Evolutionary conservation across 2,329 filamentous ascomycete genomes (phyloP), one percentile per base, ranked within the genome.

Genomic region (Beauveria sp.): DNA sequence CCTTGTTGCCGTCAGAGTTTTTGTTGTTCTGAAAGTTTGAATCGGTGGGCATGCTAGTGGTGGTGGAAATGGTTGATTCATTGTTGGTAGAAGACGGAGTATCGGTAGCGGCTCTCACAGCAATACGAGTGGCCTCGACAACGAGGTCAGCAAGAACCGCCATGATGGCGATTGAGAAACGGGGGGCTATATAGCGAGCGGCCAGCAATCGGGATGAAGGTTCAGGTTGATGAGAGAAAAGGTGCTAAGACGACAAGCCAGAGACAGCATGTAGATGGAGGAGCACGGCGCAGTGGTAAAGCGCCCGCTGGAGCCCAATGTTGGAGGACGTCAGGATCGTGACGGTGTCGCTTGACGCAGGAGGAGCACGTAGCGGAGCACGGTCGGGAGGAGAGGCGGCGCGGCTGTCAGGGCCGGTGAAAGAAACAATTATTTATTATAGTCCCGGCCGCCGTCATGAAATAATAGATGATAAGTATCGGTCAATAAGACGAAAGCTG

Each of bases 81-180:
- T 53, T 62, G 24, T 66, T 52, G 12, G 69, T 66, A 16, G 70
- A 62, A 22, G 68, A 62, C 6, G 65, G 48, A 4, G 66, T 52
- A 62, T 68, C 63, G 46, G 64, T 65, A 16, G 68, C 65, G 48
- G 66, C 66, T 43, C 68, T 63, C 58, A 66, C 65, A 48, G 69
- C 68, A 40, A 71, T 38, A 38, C 65, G 69, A 57, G 69, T 64
- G 45, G 68, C 69, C 63, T 69, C 69, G 52, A 62, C 60, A 54
- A 71, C 55, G 34, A 71, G 49, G 57, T 69, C 61, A 48, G 68
- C 53, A 50, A 71, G 42, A 56, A 69, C 60, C 45, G 69, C 66
- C 69, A 71, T 70, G 43, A 64, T 67, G 55, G 65, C 60, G 58
- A 60, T 24, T 49, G 64, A 53, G 54, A 54, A 66, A 62, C 48